Evolutionary conservation across 73 alveolate species (phyloP).

Genomic region (Paramecium biaurelia): DNA sequence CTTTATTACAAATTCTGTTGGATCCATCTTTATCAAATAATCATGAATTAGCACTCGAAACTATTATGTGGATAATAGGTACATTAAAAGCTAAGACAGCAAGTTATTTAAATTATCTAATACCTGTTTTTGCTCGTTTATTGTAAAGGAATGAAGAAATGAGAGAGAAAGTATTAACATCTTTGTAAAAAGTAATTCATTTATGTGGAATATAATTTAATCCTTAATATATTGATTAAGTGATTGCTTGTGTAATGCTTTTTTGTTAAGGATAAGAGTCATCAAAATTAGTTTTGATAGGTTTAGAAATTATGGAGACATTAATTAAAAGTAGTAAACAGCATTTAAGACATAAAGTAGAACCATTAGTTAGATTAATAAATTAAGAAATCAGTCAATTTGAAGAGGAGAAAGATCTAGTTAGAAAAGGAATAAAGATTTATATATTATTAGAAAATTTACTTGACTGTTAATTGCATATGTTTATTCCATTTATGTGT

Average conservation of each 20-base stretch:
- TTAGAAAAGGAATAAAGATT: conserved; percentile 38
- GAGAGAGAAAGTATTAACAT: conserved; percentile 39
- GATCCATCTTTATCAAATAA: conserved; percentile 54
- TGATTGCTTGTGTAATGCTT: conserved; percentile 45
- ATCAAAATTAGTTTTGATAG: conserved; percentile 28
- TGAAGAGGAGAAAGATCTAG: conserved; percentile 49
- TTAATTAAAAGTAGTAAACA: conserved; percentile 41
- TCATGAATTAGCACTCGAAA: conserved; percentile 56
- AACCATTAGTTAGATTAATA: conserved; percentile 57
- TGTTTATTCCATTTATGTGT: conserved; percentile 64
- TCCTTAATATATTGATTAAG: background rate
- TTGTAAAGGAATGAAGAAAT: conserved; percentile 55
- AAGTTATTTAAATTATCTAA: conserved; percentile 31
- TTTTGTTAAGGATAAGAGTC: conserved; percentile 44
- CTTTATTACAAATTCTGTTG: conserved; percentile 43
- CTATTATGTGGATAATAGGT: conserved; percentile 61
- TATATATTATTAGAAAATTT: conserved; percentile 16
- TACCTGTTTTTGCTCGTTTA: conserved; percentile 55
- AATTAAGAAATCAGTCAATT: conserved; percentile 35
- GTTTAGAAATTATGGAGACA: conserved; percentile 52
- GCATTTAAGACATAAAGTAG: conserved; percentile 59
- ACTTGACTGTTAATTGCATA: conserved; percentile 51
- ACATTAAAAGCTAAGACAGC: conserved; percentile 54
- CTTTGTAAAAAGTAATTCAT: conserved; percentile 45
- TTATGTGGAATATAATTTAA: conserved; percentile 51